Evolutionary conservation across 768 basidiomycete species (phyloP).

Genomic region (Saitozyma sp.): DNA sequence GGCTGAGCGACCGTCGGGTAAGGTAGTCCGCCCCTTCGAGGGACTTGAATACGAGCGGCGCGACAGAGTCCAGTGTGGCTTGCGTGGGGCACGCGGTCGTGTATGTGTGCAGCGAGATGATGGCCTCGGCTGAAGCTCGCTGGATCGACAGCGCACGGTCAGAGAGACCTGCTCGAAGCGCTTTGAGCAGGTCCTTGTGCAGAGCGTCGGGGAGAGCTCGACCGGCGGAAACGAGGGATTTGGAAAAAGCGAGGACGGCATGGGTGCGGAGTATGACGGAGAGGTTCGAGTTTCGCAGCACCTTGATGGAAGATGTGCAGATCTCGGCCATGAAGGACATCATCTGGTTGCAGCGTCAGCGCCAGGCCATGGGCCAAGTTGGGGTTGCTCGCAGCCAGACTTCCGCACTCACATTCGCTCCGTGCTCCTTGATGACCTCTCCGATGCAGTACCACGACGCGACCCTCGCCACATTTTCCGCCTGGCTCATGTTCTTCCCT

Average conservation of each 20-base stretch:
- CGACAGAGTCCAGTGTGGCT: constrained; percentile 74
- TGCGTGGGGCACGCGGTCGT: constrained; percentile 62
- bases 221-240: constrained; percentile 75
- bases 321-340: constrained; percentile 96
- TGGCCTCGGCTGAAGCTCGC: constrained; percentile 72
- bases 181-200: constrained; percentile 78
- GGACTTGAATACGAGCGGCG: constrained; percentile 67
- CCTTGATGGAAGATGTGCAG: constrained; percentile 64
- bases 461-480: constrained; percentile 55
- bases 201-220: constrained; percentile 77
- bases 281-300: constrained; percentile 70
- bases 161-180: constrained; percentile 68
- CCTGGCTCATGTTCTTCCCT: constrained; percentile 48
- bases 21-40: constrained; percentile 80
- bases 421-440: constrained; percentile 80
- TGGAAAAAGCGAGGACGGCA: constrained; percentile 72
- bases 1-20: constrained; percentile 75
- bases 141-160: constrained; percentile 86
- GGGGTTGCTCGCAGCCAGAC: not conserved
- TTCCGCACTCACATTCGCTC: constrained; percentile 66
- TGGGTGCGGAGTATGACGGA: constrained; percentile 78
- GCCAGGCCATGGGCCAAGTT: not conserved
- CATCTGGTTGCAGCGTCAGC: constrained; percentile 59
- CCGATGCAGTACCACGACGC: constrained; percentile 84
- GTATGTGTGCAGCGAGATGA: constrained; percentile 61